These are phyloP conservation scores for Penicillium fuscoglaucum DNA, from an alignment of 2,329 filamentous ascomycete species.

Conservation along the genomic window DNA sequence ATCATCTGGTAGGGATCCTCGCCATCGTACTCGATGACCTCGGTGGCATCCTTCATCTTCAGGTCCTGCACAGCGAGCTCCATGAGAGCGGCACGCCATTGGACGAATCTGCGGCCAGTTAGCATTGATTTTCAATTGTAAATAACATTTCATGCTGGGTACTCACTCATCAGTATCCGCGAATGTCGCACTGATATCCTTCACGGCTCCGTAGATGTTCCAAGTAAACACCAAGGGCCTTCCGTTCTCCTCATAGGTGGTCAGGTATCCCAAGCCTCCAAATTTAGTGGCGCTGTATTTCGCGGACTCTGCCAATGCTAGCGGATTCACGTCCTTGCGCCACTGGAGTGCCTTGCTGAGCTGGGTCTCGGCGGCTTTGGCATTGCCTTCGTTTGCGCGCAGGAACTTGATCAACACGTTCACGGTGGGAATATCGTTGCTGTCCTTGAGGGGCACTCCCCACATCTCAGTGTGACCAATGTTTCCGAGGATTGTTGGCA, in stretches of 20 bases:
- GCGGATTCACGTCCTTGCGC: conserved; percentile 74
- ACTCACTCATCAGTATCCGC: conserved; percentile 75
- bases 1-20: conserved; percentile 85
- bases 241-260: conserved; percentile 61
- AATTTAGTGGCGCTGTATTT: conserved; percentile 70
- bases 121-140: neutral
- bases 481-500: conserved; percentile 59
- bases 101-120: conserved; percentile 66
- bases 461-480: conserved; percentile 77
- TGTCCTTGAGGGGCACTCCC: conserved; percentile 66
- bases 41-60: conserved; percentile 67
- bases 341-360: conserved; percentile 77
- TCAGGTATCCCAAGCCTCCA: conserved; percentile 75
- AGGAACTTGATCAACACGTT: conserved; percentile 92
- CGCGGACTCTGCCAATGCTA: conserved; percentile 62
- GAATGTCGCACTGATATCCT: conserved; percentile 78
- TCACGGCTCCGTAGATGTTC: conserved; percentile 90
- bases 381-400: conserved; percentile 78
- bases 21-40: conserved; percentile 62
- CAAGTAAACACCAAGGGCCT: conserved; percentile 71
- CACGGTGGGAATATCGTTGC: conserved; percentile 68
- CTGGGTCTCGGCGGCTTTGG: conserved; percentile 73
- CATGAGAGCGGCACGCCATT: conserved; percentile 89
- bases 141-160: neutral
- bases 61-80: conserved; percentile 78